These are phyloP conservation scores for Nicotiana tabacum DNA, from an alignment of 257 asterid genomes.

Conservation along the genomic window DNA sequence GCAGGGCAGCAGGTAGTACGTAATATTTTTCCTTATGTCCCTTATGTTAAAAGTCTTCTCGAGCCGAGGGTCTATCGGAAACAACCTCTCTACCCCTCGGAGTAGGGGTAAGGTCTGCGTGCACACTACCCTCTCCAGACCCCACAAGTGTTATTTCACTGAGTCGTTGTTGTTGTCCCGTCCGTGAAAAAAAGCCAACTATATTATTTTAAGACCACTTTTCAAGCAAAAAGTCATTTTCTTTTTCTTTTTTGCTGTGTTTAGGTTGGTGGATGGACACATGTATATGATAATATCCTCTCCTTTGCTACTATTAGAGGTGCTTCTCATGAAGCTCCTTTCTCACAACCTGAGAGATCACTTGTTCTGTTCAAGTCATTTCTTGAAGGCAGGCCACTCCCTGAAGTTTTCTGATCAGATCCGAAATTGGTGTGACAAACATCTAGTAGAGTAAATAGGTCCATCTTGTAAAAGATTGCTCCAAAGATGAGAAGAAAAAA, in stretches of 20 bases:
- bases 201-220: neutral
- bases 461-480: neutral
- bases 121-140: too few species aligned
- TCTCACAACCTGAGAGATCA: constrained; percentile 79
- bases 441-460: neutral
- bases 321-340: constrained; percentile 81
- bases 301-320: constrained; percentile 80
- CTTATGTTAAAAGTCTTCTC: too few species aligned
- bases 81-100: too few species aligned
- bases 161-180: too few species aligned
- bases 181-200: neutral
- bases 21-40: too few species aligned
- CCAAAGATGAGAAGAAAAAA: neutral
- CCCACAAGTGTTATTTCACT: too few species aligned
- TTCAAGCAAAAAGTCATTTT: neutral
- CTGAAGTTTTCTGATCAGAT: constrained; percentile 40
- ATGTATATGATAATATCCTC: constrained; percentile 49
- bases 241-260: neutral
- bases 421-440: neutral
- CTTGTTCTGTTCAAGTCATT: constrained; percentile 68
- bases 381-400: constrained; percentile 60
- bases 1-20: constrained; percentile 48
- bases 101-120: too few species aligned
- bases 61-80: too few species aligned
- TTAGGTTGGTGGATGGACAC: constrained; percentile 82